A percentile compares a stretch with the other conserved stretches of the same genome.
Evolutionary conservation across 2,329 filamentous ascomycete species (phyloP).

Genomic region (Pseudogymnoascus sp.): DNA sequence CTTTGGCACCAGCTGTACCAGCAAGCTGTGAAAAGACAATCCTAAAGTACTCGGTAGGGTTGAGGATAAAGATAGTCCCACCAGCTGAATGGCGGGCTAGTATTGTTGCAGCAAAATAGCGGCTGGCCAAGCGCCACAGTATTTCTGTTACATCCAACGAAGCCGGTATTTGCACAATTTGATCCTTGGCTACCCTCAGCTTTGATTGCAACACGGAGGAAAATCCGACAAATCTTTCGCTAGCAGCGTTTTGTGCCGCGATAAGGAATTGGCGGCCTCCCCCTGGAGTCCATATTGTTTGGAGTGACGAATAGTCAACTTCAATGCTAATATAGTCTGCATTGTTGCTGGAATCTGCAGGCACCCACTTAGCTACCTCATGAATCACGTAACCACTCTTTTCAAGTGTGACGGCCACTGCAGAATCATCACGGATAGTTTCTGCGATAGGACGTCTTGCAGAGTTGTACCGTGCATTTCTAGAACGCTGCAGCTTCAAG

Average conservation of each 20-base stretch:
- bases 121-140: background rate
- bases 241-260: background rate
- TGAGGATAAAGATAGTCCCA: background rate
- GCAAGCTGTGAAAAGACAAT: background rate
- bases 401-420: conserved; percentile 17
- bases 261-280: conserved; percentile 6
- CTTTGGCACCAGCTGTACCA: background rate
- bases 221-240: background rate
- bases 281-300: background rate
- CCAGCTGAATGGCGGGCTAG: background rate
- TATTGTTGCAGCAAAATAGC: background rate
- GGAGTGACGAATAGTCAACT: background rate
- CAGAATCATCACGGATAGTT: background rate
- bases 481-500: conserved; percentile 10
- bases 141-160: background rate
- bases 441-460: conserved; percentile 14
- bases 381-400: conserved; percentile 11
- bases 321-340: background rate
- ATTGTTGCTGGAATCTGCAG: background rate
- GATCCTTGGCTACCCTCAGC: background rate
- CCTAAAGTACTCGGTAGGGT: background rate
- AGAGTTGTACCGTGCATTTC: conserved; percentile 17
- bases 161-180: background rate
- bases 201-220: background rate
- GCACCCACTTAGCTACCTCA: background rate